Evolutionary conservation across 2,329 filamentous ascomycete species (phyloP).

Genomic region (Rhynchosporium agropyri): DNA sequence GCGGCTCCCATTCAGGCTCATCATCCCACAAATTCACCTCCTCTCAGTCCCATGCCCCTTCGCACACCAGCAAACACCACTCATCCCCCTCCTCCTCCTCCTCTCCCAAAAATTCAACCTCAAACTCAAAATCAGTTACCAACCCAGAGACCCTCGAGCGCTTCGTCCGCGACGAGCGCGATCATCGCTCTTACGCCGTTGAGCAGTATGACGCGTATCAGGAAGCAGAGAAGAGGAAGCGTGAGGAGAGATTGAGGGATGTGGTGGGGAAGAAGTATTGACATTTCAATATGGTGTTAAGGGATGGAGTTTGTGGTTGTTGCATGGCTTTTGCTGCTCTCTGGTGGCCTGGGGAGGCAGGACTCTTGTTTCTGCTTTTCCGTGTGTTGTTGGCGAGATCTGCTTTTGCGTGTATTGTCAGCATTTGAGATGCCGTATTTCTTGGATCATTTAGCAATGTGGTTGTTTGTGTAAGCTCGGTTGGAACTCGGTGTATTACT

Average conservation of each 20-base stretch:
- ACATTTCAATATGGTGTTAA: background rate
- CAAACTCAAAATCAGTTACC: background rate
- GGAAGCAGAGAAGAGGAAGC: slow-evolving; percentile 20
- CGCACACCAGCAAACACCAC: slow-evolving; percentile 37
- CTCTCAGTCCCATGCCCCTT: background rate
- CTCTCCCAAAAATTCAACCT: background rate
- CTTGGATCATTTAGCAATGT: too few relatives aligned
- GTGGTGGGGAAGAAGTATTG: slow-evolving; percentile 21
- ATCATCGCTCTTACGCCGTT: slow-evolving; percentile 28
- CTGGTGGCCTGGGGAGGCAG: too few relatives aligned
- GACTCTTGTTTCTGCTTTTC: too few relatives aligned
- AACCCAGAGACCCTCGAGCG: slow-evolving; percentile 12
- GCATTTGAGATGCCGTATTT: too few relatives aligned
- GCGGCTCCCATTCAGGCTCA: slow-evolving; percentile 18
- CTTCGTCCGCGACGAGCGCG: slow-evolving; percentile 28
- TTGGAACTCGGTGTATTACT: too few relatives aligned
- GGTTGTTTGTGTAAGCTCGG: too few relatives aligned
- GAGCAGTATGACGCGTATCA: slow-evolving; percentile 31
- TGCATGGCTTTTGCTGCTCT: too few relatives aligned
- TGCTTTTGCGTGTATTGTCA: too few relatives aligned
- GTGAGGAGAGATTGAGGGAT: slow-evolving; percentile 20
- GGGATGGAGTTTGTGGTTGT: background rate
- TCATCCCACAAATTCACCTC: slow-evolving; percentile 7
- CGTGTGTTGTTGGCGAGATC: too few relatives aligned
- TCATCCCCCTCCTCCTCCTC: background rate